Evolutionary conservation across 2,329 filamentous ascomycete genomes (phyloP), one percentile per base, ranked within the genome.

Genomic region (Malbranchea zuffiana): DNA sequence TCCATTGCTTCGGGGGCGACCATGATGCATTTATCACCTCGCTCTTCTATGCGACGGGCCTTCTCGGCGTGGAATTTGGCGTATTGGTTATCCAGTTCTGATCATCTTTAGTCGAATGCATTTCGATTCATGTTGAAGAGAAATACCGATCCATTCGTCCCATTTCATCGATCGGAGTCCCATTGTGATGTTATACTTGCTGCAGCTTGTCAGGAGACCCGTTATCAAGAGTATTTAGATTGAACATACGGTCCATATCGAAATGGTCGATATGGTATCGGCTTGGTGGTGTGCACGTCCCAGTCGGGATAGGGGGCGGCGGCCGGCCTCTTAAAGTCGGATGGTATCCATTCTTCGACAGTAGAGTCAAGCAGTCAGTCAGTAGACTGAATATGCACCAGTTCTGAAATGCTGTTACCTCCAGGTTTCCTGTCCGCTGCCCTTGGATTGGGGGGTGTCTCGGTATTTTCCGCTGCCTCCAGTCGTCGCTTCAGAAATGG

Each of bases 61-160:
- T 92, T 92, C 45, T 80, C 72, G 20, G 68, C 69, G 58, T 92
- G 82, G 54, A 69, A 92, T 36, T 72, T 73, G 1, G 76, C 69
- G 54, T 75, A 92, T 31, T 87, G 71, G 51, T 81, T 87, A 59
- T 92, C 85, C 17, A 92, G 71, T 59, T 92, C 82, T 69, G 39
- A 11, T 21, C 3, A 8, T 17, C 5, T 29, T 27, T 8, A 25
- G 28, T 15, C 17, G 5, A 35, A 33, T 26, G 36, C 19, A 16
- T 12, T 41, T 21, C 1, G 4, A 5, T 12, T 37, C 4, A 10
- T 2, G 18, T 26, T 21, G 7, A 23, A 17, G 13, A 3, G 17
- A 30, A 46, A 37, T 40, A 62, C 61, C 63, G 50, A 88, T 85
- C 82, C 82, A 87, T 39, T 85, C 77, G 36, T 80, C 71, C 59